Base-by-base conservation (phyloP, 139 green algal species). In the Micromonas commoda region DNA sequence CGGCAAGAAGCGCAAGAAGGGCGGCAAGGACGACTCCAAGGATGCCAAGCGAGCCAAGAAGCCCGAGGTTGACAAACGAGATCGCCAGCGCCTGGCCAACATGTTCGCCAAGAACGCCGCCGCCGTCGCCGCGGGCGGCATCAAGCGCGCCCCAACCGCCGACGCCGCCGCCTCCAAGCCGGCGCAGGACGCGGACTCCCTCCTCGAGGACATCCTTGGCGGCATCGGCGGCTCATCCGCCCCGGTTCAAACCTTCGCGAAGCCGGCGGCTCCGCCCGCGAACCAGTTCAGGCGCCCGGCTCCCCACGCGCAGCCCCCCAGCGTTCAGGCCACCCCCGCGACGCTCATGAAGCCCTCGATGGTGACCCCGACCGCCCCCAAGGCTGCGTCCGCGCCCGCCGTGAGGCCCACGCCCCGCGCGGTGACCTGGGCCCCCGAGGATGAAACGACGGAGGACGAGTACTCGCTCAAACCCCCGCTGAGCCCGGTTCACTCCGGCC, bases 161-260 rank as follows among this genome's bases (percentile, higher is more conserved):
- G 64, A 80, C 5, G 73, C 53, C 28, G 21, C 52, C 16, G 71
- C 39, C 34, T 60, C 45, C 23, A 64, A 28, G 24, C 37, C 35
- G 23, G 85, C 84, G 33, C 77, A 82, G 13, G 77, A 75, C 3
- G 71, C 82, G 3, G 92, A 96, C 45, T 86, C 81, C 31, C 73
- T 96, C 74, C 87, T 97, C 77, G 90, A 92, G 4, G 87, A 90
- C 70, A 92, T 97, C 34, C 72, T 97, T 51, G 79, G 68, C 1
- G 87, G 80, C 33, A 72, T 93, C 51, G 57, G 73, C n/a, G 4
- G 23, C 73, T 51, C 53, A 9, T 9, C 67, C 33, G 23, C 13
- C 32, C 20, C 67, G 16, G 9, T 35, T 16, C 20, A 33, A 13
- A 26, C 37, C 64, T 19, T 4, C 65, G 29, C 20, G 64, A 45